Evolutionary conservation across 768 basidiomycete species (phyloP).

Genomic region (Boletus rubescentipes): DNA sequence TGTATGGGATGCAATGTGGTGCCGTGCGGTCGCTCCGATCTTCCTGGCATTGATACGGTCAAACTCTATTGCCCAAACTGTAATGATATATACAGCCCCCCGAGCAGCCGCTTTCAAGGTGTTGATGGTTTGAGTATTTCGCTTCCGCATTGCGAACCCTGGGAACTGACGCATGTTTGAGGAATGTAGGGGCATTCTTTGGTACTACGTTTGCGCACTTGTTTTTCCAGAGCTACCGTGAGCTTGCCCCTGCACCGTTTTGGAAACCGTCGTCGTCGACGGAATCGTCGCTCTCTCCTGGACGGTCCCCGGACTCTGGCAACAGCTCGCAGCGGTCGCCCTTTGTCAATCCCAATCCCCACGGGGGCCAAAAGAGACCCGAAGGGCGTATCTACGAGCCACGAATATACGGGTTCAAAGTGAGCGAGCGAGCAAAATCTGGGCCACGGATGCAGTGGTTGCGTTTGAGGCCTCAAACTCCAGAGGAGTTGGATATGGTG

Average conservation of each 20-base stretch:
- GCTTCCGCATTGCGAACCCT: constrained; percentile 5
- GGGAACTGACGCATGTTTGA: constrained; percentile 17
- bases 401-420: constrained; percentile 96
- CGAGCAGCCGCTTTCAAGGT: constrained; percentile 91
- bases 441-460: constrained; percentile 99
- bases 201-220: constrained; percentile 98
- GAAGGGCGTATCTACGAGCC: constrained; percentile 86
- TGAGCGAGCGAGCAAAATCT: constrained; percentile 90
- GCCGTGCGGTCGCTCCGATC: constrained; percentile 92
- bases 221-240: constrained; percentile 97
- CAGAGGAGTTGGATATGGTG: constrained; percentile 79
- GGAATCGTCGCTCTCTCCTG: constrained; percentile 51
- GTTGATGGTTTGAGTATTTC: constrained; percentile 72
- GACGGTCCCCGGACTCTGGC: constrained; percentile 52
- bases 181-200: constrained; percentile 86
- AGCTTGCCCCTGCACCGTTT: constrained; percentile 92
- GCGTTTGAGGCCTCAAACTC: constrained; percentile 77
- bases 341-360: constrained; percentile 84
- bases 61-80: constrained; percentile 98
- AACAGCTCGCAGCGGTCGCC: constrained; percentile 50
- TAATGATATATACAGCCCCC: constrained; percentile 94
- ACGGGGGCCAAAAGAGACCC: constrained; percentile 87
- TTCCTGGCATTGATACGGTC: constrained; percentile 95
- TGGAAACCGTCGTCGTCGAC: constrained; percentile 69
- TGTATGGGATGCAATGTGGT: constrained; percentile 87